A percentile compares a stretch with the other conserved stretches of the same genome.
These are phyloP conservation scores for Oxytropis ochrocephala DNA, from an alignment of 306 rosid species.

Conservation along the genomic window DNA sequence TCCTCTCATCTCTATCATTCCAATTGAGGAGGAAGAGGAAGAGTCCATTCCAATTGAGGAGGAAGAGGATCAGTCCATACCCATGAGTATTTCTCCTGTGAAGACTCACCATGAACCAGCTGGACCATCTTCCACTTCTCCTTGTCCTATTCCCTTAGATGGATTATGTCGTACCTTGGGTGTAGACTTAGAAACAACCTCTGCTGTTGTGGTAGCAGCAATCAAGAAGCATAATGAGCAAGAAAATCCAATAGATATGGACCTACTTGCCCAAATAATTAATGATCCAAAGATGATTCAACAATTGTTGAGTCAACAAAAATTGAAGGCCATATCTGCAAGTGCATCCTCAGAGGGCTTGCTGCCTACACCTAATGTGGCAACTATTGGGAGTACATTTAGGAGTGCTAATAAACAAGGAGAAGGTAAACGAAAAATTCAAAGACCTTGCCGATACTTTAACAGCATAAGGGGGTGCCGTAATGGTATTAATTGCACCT, in stretches of 20 bases:
- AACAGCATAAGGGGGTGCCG: slow-evolving; percentile 61
- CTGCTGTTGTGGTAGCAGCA: slow-evolving; percentile 45
- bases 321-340: background rate
- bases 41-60: slow-evolving; percentile 72
- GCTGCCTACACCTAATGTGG: background rate
- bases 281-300: slow-evolving; percentile 56
- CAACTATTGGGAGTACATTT: slow-evolving; percentile 7
- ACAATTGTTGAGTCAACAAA: slow-evolving; percentile 31
- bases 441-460: slow-evolving; percentile 57
- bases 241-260: slow-evolving; percentile 50
- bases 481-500: slow-evolving; percentile 54
- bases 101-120: too few species aligned
- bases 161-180: too few species aligned
- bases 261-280: slow-evolving; percentile 52
- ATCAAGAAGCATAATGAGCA: slow-evolving; percentile 37
- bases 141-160: too few species aligned
- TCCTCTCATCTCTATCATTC: slow-evolving; percentile 49
- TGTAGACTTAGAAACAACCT: slow-evolving; percentile 35
- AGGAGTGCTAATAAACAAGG: too few species aligned
- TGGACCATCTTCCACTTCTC: too few species aligned
- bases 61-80: slow-evolving; percentile 27
- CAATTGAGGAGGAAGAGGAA: slow-evolving; percentile 69
- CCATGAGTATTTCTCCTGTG: slow-evolving; percentile 16
- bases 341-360: slow-evolving; percentile 23
- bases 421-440: slow-evolving; percentile 35